Conservation (phyloP, 2,329 filamentous ascomycete species). For the Talaromyces funiculosus region DNA sequence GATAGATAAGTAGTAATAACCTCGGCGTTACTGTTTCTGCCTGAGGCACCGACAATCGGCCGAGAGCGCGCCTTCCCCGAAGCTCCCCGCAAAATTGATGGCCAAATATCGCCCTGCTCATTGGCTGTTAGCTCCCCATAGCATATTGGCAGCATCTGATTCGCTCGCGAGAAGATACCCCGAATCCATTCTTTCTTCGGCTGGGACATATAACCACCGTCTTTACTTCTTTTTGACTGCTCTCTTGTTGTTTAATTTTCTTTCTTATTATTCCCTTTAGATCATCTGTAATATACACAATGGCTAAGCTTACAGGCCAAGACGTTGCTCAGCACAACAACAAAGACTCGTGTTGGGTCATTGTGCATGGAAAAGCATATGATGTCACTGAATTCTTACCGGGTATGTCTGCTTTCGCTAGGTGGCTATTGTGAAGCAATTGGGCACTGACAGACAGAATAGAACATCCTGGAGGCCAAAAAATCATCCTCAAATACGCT, state of each 20-base stretch:
- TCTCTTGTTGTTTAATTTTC: background rate
- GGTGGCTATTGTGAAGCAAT: slow-evolving; percentile 55
- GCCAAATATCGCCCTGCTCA: background rate
- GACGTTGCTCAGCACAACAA: slow-evolving; percentile 70
- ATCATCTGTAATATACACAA: background rate
- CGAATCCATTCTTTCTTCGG: background rate
- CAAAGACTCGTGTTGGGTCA: slow-evolving; percentile 83
- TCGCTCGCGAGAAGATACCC: slow-evolving; percentile 1
- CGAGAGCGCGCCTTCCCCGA: slow-evolving; percentile 1
- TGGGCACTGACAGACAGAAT: background rate
- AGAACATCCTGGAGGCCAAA: slow-evolving; percentile 84
- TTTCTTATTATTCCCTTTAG: background rate
- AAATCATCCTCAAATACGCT: slow-evolving; percentile 95
- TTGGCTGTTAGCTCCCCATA: background rate
- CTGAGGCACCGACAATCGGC: slow-evolving; percentile 5
- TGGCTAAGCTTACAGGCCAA: slow-evolving; percentile 44
- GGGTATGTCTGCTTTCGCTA: slow-evolving; percentile 39
- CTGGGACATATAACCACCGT: background rate
- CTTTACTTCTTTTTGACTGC: background rate
- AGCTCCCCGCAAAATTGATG: background rate
- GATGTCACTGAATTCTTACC: slow-evolving; percentile 88
- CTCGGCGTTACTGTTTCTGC: background rate
- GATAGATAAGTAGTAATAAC: background rate
- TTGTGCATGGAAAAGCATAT: slow-evolving; percentile 81
- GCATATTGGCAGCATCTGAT: background rate